These are phyloP conservation scores for Moesziomyces antarcticus DNA, from an alignment of 1,284 basidiomycete species.

Conservation along the genomic window DNA sequence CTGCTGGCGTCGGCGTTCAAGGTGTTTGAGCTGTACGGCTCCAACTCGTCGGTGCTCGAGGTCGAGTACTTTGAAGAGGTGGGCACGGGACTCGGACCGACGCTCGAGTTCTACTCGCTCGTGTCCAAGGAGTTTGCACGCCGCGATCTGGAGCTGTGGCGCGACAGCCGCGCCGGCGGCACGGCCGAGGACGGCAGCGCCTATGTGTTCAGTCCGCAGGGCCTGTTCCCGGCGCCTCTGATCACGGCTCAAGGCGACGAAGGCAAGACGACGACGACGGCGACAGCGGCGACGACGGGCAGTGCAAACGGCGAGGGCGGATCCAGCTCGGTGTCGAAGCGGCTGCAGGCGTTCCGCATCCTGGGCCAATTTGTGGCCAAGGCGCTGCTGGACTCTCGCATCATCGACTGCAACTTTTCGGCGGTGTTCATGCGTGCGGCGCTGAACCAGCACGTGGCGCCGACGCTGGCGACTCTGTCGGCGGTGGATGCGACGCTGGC, in stretches of 20 bases:
- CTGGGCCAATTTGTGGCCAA: conserved; percentile 98
- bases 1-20: conserved; percentile 97
- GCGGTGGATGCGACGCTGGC: conserved; percentile 86
- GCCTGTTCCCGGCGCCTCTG: conserved; percentile 86
- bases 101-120: conserved; percentile 96
- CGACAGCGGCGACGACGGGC: not conserved
- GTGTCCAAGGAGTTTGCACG: conserved; percentile 92
- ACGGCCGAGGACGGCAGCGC: conserved; percentile 42
- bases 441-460: conserved; percentile 83
- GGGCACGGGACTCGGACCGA: conserved; percentile 95
- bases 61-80: conserved; percentile 99
- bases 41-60: conserved; percentile 88
- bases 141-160: conserved; percentile 87
- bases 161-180: conserved; percentile 76
- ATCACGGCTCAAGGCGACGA: conserved; percentile 8
- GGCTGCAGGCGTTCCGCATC: conserved; percentile 83
- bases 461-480: conserved; percentile 78
- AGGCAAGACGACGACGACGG: conserved; percentile 4
- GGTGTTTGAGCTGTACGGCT: conserved; percentile 94
- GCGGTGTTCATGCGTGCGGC: conserved; percentile 89
- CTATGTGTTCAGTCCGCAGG: conserved; percentile 74
- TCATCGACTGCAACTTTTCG: conserved; percentile 95
- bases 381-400: conserved; percentile 94
- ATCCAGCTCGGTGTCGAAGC: conserved; percentile 22
- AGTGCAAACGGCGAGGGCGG: not conserved